Evolutionary conservation across 225 moss, liverwort and hornwort species (phyloP), one percentile per base, ranked within the genome.

Genomic region (Marchantia paleacea): DNA sequence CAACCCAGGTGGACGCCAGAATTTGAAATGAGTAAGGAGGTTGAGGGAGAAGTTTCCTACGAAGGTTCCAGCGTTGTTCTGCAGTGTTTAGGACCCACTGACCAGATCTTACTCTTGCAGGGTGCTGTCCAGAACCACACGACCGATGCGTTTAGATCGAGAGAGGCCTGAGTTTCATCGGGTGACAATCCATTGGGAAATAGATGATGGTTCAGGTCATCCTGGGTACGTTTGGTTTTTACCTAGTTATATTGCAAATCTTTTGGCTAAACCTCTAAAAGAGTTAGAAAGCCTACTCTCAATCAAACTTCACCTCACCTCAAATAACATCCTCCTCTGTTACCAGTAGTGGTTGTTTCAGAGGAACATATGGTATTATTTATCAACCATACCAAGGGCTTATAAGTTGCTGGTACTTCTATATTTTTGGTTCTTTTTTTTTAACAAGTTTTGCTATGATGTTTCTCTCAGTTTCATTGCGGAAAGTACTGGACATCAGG

Each of bases 151-250:
- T 79, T 69, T 95, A 75, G 99, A 99, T 81, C 90, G 95, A 55
- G 74, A 89, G 25, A 87, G 93, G 79, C 95, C 95, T 67, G 95
- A 92, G 76, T 99, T 83, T 61, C 89, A 88, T 79, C 91, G 93
- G 61, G 94, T 88, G 69, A 92, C 77, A 5, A 77, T 99, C n/a
- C 87, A 80, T 60, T 99, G 99, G 99, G 89, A 89, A 65, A 69
- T 78, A 63, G 89, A 94, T 76, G 92, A 95, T 82, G 90, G 91
- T 63, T 89, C 91, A 79, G 93, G 92, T 67, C 85, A 88, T 84
- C 87, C 95, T 71, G 93, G 95, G 95, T 94, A 84, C 70, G 72
- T 47, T 13, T 73, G 70, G 15, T 28, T 9, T 16, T 70, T 16
- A 39, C 39, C 39, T 39, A 39, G 2, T 39, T 39, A 5, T 2